Evolutionary conservation across 2,329 filamentous ascomycete species (phyloP), one percentile per base, ranked within the genome.

Genomic region (Hyphodiscus sp.): DNA sequence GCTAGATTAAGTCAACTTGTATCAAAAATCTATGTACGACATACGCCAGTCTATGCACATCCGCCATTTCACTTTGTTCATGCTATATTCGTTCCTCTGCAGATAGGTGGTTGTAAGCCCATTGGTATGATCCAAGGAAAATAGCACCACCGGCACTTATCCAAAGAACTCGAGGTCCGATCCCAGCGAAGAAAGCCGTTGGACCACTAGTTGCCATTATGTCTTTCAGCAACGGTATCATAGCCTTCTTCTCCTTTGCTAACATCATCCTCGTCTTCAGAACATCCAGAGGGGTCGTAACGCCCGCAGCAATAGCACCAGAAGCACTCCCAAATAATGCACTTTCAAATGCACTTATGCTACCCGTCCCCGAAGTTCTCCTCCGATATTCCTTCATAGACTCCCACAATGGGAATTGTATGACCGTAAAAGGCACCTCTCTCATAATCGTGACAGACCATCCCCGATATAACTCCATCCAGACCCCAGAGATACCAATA

Each of bases 381-480:
- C 78, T 71, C 6, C 83, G 77, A 79, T 82, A 89, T 43, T 77
- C 76, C 78, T 96, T 97, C 78, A 97, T 81, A 4, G 80, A 83
- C 73, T 99, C 94, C 94, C 94, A 99, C 58, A 99, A 79, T 45
- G 94, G 94, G 69, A 99, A 99, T 71, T 99, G 94, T 58, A 99
- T 87, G 10, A 96, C 85, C 2, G 95, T 97, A 67, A 99, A 99
- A 3, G 94, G 94, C 57, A 99, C 91, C 76, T 99, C 94, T 55
- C 94, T 83, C 74, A 96, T 86, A 50, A 99, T 85, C 1, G 94
- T 99, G 63, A 97, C 91, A 18, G 83, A 81, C 80, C 91, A 96
- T 1, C 95, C 94, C 38, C 94, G 80, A 71, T 99, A 99, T 52
- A 99, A 72, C 72, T 96, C 91, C 57, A 81, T 75, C 78, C 89